Evolutionary conservation across 805 yeast genomes (phyloP).

Genomic region (Lachancea dasiensis): DNA sequence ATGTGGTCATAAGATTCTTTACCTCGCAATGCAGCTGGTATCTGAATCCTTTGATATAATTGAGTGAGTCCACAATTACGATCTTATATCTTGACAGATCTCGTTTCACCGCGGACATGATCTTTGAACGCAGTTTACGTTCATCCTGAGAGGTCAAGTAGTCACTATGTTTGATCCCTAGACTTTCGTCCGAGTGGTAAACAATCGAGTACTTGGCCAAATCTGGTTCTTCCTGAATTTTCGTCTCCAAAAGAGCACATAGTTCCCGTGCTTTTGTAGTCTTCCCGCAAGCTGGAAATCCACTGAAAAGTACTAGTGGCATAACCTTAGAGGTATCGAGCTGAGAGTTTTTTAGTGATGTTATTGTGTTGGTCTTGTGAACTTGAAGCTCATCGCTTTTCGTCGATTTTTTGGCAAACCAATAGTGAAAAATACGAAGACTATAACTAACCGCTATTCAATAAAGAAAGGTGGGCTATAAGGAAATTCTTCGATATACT

Average conservation of each 20-base stretch:
- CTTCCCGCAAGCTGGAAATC: constrained; percentile 83
- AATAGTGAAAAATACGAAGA: not conserved
- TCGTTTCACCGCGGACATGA: constrained; percentile 84
- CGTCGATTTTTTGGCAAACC: constrained; percentile 1
- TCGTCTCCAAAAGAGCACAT: constrained; percentile 39
- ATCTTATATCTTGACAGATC: constrained; percentile 61
- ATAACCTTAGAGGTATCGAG: constrained; percentile 38
- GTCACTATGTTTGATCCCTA: constrained; percentile 63
- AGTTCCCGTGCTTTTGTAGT: constrained; percentile 64
- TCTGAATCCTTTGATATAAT: constrained; percentile 91
- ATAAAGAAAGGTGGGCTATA: not conserved
- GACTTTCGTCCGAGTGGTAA: constrained; percentile 68
- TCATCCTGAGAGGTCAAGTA: constrained; percentile 72
- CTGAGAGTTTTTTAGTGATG: no score
- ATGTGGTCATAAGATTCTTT: constrained; percentile 72
- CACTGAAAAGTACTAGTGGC: constrained; percentile 84
- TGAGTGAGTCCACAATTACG: constrained; percentile 79
- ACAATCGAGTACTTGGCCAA: constrained; percentile 50
- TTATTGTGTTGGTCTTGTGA: not conserved
- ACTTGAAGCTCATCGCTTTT: constrained; percentile 6
- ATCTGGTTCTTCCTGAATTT: constrained; percentile 40
- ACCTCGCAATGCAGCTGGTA: constrained; percentile 94
- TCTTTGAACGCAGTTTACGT: constrained; percentile 75
- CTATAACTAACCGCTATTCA: not conserved
- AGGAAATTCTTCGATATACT: not conserved